Evolutionary conservation across 768 basidiomycete species (phyloP).

Genomic region (Pulveroboletus sp.): DNA sequence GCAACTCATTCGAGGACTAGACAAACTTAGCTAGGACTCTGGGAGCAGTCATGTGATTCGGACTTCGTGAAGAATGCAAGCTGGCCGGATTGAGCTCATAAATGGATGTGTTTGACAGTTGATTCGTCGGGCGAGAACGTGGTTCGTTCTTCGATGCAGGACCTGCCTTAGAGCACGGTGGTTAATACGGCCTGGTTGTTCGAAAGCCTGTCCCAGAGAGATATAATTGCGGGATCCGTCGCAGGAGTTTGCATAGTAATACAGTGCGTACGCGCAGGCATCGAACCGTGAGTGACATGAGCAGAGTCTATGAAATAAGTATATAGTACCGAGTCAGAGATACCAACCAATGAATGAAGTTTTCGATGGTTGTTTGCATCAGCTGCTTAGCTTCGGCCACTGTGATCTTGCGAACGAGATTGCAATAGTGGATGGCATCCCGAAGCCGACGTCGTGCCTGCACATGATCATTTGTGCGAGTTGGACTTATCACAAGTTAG

Average conservation of each 20-base stretch:
- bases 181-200: too few relatives aligned
- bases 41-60: too few relatives aligned
- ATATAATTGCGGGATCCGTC: too few relatives aligned
- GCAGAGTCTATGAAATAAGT: conserved; percentile 1
- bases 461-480: not conserved
- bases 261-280: not conserved
- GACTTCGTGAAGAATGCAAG: too few relatives aligned
- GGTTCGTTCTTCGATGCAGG: too few relatives aligned
- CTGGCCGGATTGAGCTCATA: too few relatives aligned
- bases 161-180: too few relatives aligned
- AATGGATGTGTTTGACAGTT: too few relatives aligned
- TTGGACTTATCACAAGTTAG: not conserved
- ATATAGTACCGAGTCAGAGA: not conserved
- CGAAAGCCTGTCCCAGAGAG: too few relatives aligned
- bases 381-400: not conserved
- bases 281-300: not conserved
- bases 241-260: conserved; percentile 1
- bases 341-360: not conserved
- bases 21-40: too few relatives aligned
- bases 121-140: too few relatives aligned
- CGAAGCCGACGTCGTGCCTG: not conserved
- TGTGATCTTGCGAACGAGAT: not conserved
- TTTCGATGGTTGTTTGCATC: not conserved
- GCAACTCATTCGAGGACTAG: too few relatives aligned
- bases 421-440: not conserved